Evolutionary conservation across 202 grass and related monocot species (phyloP), one percentile per base, ranked within the genome.

Genomic region (Elaeis oleifera): DNA sequence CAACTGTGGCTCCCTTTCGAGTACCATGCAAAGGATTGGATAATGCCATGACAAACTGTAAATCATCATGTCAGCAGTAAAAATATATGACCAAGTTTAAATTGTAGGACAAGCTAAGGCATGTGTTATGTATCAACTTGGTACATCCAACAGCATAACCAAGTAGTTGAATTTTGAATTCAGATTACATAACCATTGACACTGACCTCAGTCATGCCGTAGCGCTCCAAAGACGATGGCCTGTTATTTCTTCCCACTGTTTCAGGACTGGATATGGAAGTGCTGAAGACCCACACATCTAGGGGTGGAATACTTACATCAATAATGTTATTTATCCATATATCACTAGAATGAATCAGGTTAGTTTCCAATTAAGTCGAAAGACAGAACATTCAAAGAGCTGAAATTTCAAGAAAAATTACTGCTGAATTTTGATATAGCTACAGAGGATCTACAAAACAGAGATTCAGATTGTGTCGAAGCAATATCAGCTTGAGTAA

Each of bases 241-340:
- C 74, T 68, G 91, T 96, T 57, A 90, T 78, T 60, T 90, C 87
- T 63, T 90, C 81, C 91, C 91, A 96, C 20, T 83, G 70, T 61
- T 90, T 96, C 87, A 96, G 88, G 49, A 90, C 64, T 58, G 91
- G 92, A 5, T 86, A 91, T 58, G 92, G 92, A 84, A 96, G 92
- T 65, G 92, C 87, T 69, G 87, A 96, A 29, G 92, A 96, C 50
- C 92, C 92, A 69, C 84, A 96, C 92, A 96, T 96, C 65, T 68
- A 22, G 49, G 53, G 22, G 21, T 8, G 4, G 44, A 68, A 56
- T 36, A 44, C 36, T 11, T 44, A 20, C 19, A 54, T 21, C 6
- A 36, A 54, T 55, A 6, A 19, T 36, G 39, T 49, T 8, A 51
- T 15, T 64, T 9, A 50, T 31, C 8, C 18, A 22, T 32, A 6